Evolutionary conservation across 148 eudicot species (phyloP), one percentile per base, ranked within the genome.

Genomic region (Rheum nobile): DNA sequence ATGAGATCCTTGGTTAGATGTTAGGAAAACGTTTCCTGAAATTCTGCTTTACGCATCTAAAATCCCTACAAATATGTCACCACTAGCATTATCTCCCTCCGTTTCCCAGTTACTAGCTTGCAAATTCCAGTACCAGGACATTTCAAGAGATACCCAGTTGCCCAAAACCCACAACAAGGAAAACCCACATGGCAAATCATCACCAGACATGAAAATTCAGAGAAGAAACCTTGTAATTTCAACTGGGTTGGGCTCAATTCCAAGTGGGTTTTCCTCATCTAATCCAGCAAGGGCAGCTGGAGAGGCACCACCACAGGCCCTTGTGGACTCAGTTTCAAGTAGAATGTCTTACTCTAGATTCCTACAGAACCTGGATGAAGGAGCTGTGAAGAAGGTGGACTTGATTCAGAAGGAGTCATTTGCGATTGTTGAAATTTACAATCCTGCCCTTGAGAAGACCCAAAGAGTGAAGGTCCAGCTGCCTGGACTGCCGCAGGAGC

Each of bases 301-400:
- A 50, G 80, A 80, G 0, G 82, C 74, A 21, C 77, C 75, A 77
- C 88, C 86, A n/a, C 84, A 85, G 59, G 82, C 82, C 79, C 90
- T 91, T 17, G 28, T 29, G 1, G 90, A 85, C 10, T 42, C 82
- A 8, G 55, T 84, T 74, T 86, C 93, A 11, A 88, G 79, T 46
- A 83, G 93, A 76, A 24, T 92, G 61, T 92, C 96, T 11, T 92
- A 88, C 75, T 85, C 96, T 3, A 90, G 91, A 78, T 88, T 92
- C 75, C 77, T 92, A 65, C 79, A 84, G 80, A 88, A 88, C 75
- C 76, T 91, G 68, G 86, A 91, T 80, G 88, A 85, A 77, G 96
- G 83, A 29, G 86, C 67, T 71, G 93, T 90, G 55, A 88, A 72
- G 77, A 92, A 83, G 37, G 90, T 92, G 54, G 97, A 92, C 73